Base-by-base conservation (phyloP, 257 asterid species). In the Haberlea rhodopensis region DNA sequence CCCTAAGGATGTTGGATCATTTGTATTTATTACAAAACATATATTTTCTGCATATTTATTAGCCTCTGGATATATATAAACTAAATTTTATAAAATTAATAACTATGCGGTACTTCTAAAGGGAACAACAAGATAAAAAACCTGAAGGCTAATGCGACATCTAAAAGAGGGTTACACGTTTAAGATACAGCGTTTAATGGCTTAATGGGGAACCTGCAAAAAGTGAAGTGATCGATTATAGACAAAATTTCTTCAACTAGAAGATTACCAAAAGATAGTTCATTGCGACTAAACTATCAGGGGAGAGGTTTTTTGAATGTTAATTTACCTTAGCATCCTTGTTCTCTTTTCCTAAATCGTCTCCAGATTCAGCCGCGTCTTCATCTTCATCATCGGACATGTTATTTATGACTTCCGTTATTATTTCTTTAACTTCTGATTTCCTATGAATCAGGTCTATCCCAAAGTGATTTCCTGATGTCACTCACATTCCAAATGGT, bases 351-450 rank as follows among this genome's bases (percentile, higher is more conserved):
- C 54, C 91, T 0, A 78, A 52, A 18, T 72, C 79, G 1, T 79
- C 82, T n/a, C 76, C 87, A 58, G 83, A 69, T 63, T 71, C 76
- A 20, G 59, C 74, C 51, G 74, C 85, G 2, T 77, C 91, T 11
- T 76, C 89, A 3, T 79, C 97, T 23, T 90, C 97, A 8, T 87
- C 97, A 18, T 87, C 96, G 1, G 95, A 79, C 98, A 91, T 91
- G 85, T 71, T 78, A 68, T 83, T 85, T 67, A 91, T 86, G 26
- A 80, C 98, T 57, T 89, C 98, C 4, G 98, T 81, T 62, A 91
- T 86, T 53, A 91, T 82, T 18, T 72, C 89, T 80, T 88, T 91
- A 23, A 91, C 88, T 71, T 86, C 98, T 11, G 83, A 52, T 78
- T 91, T 91, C 71, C 88, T 80, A 75, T 86, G 84, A 78, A 78